phyloP scores from a whole-genome alignment of 495 filamentous ascomycete genomes.

The Daldinia caldariorum region DNA sequence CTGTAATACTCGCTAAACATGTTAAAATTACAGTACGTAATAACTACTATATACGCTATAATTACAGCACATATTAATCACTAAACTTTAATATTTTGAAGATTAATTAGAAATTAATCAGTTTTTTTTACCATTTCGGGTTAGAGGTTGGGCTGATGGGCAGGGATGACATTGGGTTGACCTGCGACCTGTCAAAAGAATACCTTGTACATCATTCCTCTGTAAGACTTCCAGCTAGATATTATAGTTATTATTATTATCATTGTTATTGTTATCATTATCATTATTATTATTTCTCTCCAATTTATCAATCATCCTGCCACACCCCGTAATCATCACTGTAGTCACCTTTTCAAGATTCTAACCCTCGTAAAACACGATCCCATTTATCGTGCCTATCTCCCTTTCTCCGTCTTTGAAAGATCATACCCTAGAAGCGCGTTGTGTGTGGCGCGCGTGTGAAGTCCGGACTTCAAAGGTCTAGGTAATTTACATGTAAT shows the following conservation, averaged over 20 bases:
- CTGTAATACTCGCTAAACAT: no score
- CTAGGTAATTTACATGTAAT: background rate
- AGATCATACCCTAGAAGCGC: slow-evolving; percentile 3
- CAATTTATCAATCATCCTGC: background rate
- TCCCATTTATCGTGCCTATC: background rate
- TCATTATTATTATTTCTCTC: background rate
- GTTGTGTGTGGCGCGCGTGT: background rate
- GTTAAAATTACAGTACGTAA: no score
- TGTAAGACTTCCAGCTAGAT: background rate
- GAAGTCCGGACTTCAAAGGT: background rate
- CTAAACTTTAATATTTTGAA: no score
- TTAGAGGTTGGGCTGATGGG: no score
- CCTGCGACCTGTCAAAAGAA: no score
- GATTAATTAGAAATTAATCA: no score
- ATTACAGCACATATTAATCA: no score
- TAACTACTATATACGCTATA: no score
- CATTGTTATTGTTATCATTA: no score
- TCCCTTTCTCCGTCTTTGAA: background rate
- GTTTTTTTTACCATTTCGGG: no score
- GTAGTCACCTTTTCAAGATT: background rate
- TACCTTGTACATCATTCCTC: background rate
- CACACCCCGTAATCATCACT: background rate
- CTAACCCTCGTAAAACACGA: background rate
- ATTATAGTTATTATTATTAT: no score
- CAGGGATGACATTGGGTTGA: no score